These are phyloP conservation scores for Solanum gandarillasii DNA, from an alignment of 257 asterid genomes.

Conservation along the genomic window DNA sequence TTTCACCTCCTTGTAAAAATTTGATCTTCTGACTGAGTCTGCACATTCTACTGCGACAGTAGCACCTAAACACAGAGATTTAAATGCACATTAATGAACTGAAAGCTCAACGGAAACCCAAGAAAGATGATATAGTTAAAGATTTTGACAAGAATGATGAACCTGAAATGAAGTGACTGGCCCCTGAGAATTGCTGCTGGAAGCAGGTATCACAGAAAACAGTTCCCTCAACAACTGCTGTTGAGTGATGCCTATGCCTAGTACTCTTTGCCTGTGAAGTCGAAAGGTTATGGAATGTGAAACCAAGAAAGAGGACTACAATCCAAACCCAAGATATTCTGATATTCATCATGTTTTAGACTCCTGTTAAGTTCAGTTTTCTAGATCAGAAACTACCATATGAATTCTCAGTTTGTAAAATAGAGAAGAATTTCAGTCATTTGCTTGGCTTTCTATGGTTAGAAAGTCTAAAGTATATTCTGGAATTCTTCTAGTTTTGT, in stretches of 20 bases:
- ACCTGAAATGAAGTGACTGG: constrained; percentile 58
- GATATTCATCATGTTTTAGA: not conserved
- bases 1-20: constrained; percentile 36
- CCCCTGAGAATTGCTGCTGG: constrained; percentile 9
- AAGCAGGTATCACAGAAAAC: constrained; percentile 2
- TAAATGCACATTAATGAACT: not conserved
- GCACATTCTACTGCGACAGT: constrained; percentile 66
- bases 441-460: not conserved
- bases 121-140: not conserved
- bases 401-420: not conserved
- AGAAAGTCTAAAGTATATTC: not conserved
- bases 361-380: not conserved
- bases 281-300: not conserved
- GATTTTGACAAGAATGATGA: not conserved
- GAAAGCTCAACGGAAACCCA: not conserved
- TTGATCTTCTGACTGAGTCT: constrained; percentile 8
- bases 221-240: constrained; percentile 2
- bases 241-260: not conserved
- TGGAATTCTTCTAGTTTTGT: not conserved
- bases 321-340: constrained; percentile 2
- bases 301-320: not conserved
- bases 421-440: not conserved
- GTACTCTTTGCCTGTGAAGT: not conserved
- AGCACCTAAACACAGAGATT: constrained; percentile 40
- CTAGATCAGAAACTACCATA: not conserved